Conservation (phyloP, 192 early-diverging fungal species). For the Borealophlyctis nickersoniae region DNA sequence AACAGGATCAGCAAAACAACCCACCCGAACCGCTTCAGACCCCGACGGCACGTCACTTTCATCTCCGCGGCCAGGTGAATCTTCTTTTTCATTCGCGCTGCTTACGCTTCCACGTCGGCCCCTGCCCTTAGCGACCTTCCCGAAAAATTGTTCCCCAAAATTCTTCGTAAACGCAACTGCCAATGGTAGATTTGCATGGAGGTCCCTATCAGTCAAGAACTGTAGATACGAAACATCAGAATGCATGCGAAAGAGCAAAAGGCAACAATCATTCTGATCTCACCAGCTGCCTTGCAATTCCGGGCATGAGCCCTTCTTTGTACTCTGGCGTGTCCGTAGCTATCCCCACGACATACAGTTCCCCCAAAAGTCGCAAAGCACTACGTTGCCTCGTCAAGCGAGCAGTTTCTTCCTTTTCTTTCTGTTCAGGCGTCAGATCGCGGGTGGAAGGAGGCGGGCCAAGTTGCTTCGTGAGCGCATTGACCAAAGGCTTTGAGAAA, state of each 20-base stretch:
- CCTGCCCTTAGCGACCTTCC: constrained; percentile 1
- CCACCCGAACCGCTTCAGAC: constrained; percentile 1
- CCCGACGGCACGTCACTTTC: constrained; percentile 5
- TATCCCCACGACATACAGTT: constrained; percentile 82
- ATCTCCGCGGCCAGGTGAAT: constrained; percentile 23
- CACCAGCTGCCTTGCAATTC: constrained; percentile 40
- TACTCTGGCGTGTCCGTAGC: constrained; percentile 51
- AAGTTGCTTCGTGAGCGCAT: constrained; percentile 62
- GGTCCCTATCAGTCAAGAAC: constrained; percentile 37
- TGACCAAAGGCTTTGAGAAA: constrained; percentile 70
- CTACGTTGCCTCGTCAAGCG: constrained; percentile 65
- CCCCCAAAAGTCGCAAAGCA: constrained; percentile 68
- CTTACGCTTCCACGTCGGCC: background rate
- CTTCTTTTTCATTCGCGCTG: constrained; percentile 30
- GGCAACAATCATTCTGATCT: constrained; percentile 9
- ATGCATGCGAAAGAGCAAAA: too few species aligned
- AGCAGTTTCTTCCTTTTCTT: constrained; percentile 79
- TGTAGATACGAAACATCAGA: too few species aligned
- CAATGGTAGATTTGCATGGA: constrained; percentile 40
- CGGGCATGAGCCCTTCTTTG: constrained; percentile 56
- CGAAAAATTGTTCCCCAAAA: constrained; percentile 26
- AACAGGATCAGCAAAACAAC: too few species aligned
- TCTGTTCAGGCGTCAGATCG: constrained; percentile 68
- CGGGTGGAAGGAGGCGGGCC: constrained; percentile 55
- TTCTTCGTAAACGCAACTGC: constrained; percentile 45